A percentile compares a stretch with the other conserved stretches of the same genome.
phyloP scores from a whole-genome alignment of 768 basidiomycete species.

The Austroboletus eburneus region DNA sequence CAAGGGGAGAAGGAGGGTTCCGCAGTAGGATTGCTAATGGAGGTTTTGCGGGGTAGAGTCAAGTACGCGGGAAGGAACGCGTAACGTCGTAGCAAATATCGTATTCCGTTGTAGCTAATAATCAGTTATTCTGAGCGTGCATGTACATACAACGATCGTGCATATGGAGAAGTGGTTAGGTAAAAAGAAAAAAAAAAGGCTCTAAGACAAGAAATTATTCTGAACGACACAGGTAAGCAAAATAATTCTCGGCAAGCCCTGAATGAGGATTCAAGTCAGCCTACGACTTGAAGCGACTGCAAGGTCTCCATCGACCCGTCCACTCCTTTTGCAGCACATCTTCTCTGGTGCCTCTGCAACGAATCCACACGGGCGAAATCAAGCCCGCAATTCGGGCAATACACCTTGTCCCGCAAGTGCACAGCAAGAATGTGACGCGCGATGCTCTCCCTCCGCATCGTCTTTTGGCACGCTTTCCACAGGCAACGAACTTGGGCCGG shows the following conservation, averaged over 20 bases:
- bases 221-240: no score
- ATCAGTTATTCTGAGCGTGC: no score
- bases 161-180: no score
- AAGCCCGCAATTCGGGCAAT: constrained; percentile 15
- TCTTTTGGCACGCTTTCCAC: constrained; percentile 16
- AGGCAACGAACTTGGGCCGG: constrained; percentile 3
- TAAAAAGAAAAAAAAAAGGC: no score
- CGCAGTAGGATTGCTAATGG: constrained; percentile 29
- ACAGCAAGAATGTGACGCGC: constrained; percentile 22
- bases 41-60: constrained; percentile 25
- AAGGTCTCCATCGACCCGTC: neutral
- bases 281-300: neutral
- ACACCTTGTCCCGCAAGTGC: constrained; percentile 19
- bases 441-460: constrained; percentile 26
- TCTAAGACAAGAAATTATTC: no score
- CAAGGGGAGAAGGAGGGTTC: constrained; percentile 24
- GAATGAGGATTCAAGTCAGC: no score
- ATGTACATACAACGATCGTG: neutral
- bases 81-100: no score
- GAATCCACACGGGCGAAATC: constrained; percentile 25
- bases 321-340: constrained; percentile 5
- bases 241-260: no score
- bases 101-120: neutral
- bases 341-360: constrained; percentile 19
- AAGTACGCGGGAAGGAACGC: constrained; percentile 20